Evolutionary conservation across 345 rosid species (phyloP).

Genomic region (Camelina neglecta): DNA sequence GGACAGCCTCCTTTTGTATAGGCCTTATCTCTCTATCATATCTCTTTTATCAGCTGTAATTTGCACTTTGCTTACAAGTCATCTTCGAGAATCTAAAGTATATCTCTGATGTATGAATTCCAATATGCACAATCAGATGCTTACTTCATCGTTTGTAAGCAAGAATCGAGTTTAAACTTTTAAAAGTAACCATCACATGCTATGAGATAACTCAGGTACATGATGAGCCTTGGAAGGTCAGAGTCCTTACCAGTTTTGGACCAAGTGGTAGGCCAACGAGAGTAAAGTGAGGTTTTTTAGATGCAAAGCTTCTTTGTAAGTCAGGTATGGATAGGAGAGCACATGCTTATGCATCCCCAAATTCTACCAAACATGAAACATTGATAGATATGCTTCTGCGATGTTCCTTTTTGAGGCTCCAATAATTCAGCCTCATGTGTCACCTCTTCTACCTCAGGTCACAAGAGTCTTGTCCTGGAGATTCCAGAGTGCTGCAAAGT

Average conservation of each 20-base stretch:
- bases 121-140: slow-evolving; percentile 27
- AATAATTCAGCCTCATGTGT: slow-evolving; percentile 43
- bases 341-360: slow-evolving; percentile 46
- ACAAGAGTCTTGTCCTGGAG: slow-evolving; percentile 41
- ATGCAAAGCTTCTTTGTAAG: slow-evolving; percentile 29
- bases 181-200: slow-evolving; percentile 14
- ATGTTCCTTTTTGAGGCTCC: slow-evolving; percentile 34
- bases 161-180: slow-evolving; percentile 14
- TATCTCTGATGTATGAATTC: slow-evolving; percentile 28
- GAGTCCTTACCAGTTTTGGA: slow-evolving; percentile 38
- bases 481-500: slow-evolving; percentile 44
- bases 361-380: slow-evolving; percentile 44
- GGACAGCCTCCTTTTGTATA: slow-evolving; percentile 48
- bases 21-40: slow-evolving; percentile 22
- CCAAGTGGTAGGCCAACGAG: slow-evolving; percentile 39
- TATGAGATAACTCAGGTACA: slow-evolving; percentile 26
- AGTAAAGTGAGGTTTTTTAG: slow-evolving; percentile 33
- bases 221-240: slow-evolving; percentile 36
- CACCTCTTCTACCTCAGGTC: slow-evolving; percentile 39
- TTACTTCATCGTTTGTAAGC: slow-evolving; percentile 24
- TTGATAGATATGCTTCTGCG: slow-evolving; percentile 34
- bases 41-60: slow-evolving; percentile 21
- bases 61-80: slow-evolving; percentile 28
- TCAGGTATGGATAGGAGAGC: slow-evolving; percentile 39
- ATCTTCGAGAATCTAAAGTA: slow-evolving; percentile 3